Percentiles rank a stretch among this genome's conserved stretches.
Conservation (phyloP, 2,329 filamentous ascomycete species). For the Pleomassaria siparia region DNA sequence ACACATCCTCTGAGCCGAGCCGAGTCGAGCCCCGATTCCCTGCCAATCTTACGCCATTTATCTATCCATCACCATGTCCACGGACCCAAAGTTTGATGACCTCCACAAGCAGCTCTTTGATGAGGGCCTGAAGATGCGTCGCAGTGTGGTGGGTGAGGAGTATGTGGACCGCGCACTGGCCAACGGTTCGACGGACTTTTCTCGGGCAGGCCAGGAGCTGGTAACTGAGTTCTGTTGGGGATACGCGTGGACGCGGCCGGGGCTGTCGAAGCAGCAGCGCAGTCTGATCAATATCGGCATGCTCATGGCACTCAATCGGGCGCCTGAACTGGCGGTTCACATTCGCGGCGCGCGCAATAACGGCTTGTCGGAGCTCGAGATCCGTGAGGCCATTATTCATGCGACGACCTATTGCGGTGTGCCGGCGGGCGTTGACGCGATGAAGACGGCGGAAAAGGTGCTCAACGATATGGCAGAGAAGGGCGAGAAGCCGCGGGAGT, state of each 20-base stretch:
- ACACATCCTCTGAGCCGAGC: slow-evolving; percentile 7
- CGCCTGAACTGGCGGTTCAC: slow-evolving; percentile 62
- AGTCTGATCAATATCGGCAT: slow-evolving; percentile 66
- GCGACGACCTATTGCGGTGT: slow-evolving; percentile 57
- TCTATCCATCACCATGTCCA: slow-evolving; percentile 46
- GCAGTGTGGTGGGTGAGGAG: slow-evolving; percentile 61
- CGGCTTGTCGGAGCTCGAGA: slow-evolving; percentile 62
- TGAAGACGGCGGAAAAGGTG: slow-evolving; percentile 54
- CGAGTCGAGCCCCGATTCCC: slow-evolving; percentile 5
- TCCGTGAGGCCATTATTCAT: slow-evolving; percentile 60
- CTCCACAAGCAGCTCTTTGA: slow-evolving; percentile 61
- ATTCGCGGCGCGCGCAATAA: slow-evolving; percentile 66
- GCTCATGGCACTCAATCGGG: slow-evolving; percentile 63
- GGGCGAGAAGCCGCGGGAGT: slow-evolving; percentile 41
- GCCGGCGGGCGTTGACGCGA: slow-evolving; percentile 57
- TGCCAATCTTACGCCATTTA: slow-evolving; percentile 13
- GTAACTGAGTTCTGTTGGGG: slow-evolving; percentile 68
- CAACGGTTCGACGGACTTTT: slow-evolving; percentile 61
- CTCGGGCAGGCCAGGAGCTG: slow-evolving; percentile 62
- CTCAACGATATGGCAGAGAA: slow-evolving; percentile 55
- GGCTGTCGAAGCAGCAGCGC: slow-evolving; percentile 62
- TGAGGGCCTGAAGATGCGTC: slow-evolving; percentile 61
- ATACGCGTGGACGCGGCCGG: slow-evolving; percentile 63
- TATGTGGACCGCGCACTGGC: slow-evolving; percentile 61
- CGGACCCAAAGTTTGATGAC: slow-evolving; percentile 44